Percentiles rank a stretch among this genome's conserved stretches.
These are phyloP conservation scores for Venustampulla echinocandica DNA, from an alignment of 495 filamentous ascomycete genomes.

Conservation along the genomic window DNA sequence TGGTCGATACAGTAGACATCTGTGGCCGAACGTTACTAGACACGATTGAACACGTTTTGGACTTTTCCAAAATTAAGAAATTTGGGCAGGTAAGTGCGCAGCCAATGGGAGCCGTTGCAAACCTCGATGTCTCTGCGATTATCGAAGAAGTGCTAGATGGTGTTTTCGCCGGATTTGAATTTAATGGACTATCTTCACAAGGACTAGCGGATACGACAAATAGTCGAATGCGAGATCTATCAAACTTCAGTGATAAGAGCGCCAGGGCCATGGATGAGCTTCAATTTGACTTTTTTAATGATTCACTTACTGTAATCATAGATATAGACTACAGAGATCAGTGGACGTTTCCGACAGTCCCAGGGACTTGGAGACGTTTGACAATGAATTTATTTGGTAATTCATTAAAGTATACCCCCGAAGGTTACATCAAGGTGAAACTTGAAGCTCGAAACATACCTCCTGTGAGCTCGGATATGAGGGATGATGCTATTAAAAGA, in stretches of 20 bases:
- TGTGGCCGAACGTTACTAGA: slow-evolving; percentile 65
- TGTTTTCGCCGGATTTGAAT: slow-evolving; percentile 40
- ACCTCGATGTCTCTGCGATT: slow-evolving; percentile 12
- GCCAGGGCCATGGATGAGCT: too few relatives aligned
- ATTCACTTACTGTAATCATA: slow-evolving; percentile 9
- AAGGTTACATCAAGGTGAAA: slow-evolving; percentile 48
- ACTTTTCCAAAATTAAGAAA: slow-evolving; percentile 47
- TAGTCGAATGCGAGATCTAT: background rate
- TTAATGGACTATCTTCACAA: slow-evolving; percentile 12
- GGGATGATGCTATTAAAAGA: background rate
- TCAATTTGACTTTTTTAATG: background rate
- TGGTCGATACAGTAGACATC: slow-evolving; percentile 54
- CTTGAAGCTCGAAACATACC: slow-evolving; percentile 5
- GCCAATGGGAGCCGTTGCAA: slow-evolving; percentile 3
- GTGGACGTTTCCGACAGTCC: slow-evolving; percentile 29
- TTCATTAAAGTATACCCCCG: slow-evolving; percentile 66
- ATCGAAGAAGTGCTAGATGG: slow-evolving; percentile 46
- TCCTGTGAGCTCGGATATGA: background rate
- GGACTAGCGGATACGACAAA: slow-evolving; percentile 8
- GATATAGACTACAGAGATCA: slow-evolving; percentile 13
- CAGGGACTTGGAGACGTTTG: slow-evolving; percentile 56
- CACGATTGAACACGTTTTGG: slow-evolving; percentile 65
- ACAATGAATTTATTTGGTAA: slow-evolving; percentile 80
- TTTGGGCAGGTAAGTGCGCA: slow-evolving; percentile 10
- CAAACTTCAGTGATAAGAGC: too few relatives aligned